Evolutionary conservation across 345 rosid species (phyloP).

Genomic region (Eucalyptus pauciflora): DNA sequence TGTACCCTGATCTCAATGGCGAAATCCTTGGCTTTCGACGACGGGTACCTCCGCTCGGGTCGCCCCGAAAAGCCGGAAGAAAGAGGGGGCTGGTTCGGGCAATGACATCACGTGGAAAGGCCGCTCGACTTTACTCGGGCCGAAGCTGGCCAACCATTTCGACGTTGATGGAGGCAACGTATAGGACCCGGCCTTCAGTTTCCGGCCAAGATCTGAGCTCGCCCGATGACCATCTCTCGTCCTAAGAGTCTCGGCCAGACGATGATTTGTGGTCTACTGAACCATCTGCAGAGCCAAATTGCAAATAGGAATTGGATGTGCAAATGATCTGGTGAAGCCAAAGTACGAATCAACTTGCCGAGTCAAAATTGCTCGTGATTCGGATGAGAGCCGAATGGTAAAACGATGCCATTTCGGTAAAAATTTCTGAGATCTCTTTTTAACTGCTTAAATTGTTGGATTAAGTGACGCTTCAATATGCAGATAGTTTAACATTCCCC

Average conservation of each 20-base stretch:
- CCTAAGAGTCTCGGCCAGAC: not conserved
- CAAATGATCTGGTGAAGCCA: not conserved
- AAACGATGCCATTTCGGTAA: not conserved
- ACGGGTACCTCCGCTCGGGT: not conserved
- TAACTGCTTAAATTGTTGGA: not conserved
- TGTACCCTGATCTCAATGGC: not conserved
- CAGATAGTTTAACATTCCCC: not conserved
- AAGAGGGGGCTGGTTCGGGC: not conserved
- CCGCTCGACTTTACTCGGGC: not conserved
- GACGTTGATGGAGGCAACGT: not conserved
- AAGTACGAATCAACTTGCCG: not conserved
- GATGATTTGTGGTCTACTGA: not conserved
- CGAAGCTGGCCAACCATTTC: not conserved
- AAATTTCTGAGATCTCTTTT: not conserved
- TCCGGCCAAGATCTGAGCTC: not conserved
- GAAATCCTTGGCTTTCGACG: not conserved
- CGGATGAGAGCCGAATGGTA: not conserved
- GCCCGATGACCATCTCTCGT: not conserved
- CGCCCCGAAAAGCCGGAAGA: not conserved
- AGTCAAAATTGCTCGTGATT: not conserved
- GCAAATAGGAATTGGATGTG: not conserved
- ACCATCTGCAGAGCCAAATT: not conserved
- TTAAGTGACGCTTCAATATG: not conserved
- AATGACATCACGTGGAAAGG: not conserved
- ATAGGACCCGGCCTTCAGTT: not conserved